These are phyloP conservation scores for Mucor piriformis DNA, from an alignment of 371 early-diverging fungal genomes.

Conservation along the genomic window DNA sequence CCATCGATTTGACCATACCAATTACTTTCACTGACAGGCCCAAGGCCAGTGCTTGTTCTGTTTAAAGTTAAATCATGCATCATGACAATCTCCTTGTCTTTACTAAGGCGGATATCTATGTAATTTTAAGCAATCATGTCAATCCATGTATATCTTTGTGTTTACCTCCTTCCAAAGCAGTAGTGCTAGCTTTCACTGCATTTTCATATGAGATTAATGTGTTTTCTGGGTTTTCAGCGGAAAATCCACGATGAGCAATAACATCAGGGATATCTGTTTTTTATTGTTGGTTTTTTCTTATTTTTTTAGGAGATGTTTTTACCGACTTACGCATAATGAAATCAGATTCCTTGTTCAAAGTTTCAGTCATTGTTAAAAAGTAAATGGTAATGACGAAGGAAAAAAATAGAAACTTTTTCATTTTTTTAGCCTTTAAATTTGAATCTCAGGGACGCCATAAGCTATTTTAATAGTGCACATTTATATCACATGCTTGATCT, in stretches of 20 bases:
- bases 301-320: too few relatives aligned
- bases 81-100: constrained; percentile 65
- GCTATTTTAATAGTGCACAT: too few relatives aligned
- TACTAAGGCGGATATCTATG: constrained; percentile 61
- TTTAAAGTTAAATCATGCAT: constrained; percentile 66
- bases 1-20: constrained; percentile 66
- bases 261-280: constrained; percentile 37
- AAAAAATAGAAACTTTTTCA: neutral
- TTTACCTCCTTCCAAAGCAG: constrained; percentile 66
- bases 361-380: neutral
- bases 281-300: too few relatives aligned
- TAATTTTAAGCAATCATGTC: neutral
- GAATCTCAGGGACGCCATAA: too few relatives aligned
- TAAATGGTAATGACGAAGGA: neutral
- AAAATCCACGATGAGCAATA: constrained; percentile 59
- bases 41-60: constrained; percentile 62
- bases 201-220: constrained; percentile 60
- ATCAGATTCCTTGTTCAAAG: neutral
- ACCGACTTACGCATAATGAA: neutral
- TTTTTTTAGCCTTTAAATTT: neutral
- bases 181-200: constrained; percentile 60
- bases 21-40: constrained; percentile 46
- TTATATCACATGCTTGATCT: too few relatives aligned
- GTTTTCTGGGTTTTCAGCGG: constrained; percentile 67
- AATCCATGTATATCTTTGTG: neutral